Percentiles rank a stretch among this genome's conserved stretches.
These are phyloP conservation scores for Teratosphaeria zuluensis DNA, from an alignment of 2,329 filamentous ascomycete species.

Conservation along the genomic window DNA sequence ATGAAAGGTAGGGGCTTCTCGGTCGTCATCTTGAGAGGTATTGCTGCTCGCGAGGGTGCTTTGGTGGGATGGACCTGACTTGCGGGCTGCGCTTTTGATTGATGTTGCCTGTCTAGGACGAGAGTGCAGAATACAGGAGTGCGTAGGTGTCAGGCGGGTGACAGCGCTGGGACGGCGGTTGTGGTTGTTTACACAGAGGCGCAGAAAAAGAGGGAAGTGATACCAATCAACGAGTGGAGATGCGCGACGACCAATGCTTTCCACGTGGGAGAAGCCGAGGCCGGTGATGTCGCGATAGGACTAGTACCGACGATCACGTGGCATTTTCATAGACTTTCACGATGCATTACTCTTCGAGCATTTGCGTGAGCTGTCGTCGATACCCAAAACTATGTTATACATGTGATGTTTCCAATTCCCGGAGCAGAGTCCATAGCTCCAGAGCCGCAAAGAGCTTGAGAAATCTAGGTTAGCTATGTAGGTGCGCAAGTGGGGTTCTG, in stretches of 20 bases:
- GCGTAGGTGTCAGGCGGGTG: background rate
- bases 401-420: too few relatives aligned
- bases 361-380: too few relatives aligned
- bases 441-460: too few relatives aligned
- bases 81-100: background rate
- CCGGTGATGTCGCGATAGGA: background rate
- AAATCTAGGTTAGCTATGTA: too few relatives aligned
- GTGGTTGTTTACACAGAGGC: background rate
- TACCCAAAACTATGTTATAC: too few relatives aligned
- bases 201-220: background rate
- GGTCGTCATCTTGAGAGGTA: slow-evolving; percentile 30
- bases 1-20: slow-evolving; percentile 77
- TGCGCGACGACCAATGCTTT: background rate
- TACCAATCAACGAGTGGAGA: background rate
- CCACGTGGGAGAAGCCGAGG: background rate
- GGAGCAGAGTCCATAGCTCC: too few relatives aligned
- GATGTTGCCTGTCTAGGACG: background rate
- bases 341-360: too few relatives aligned
- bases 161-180: background rate
- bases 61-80: background rate
- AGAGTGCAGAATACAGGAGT: background rate
- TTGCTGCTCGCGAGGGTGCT: background rate
- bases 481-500: too few relatives aligned
- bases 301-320: too few relatives aligned
- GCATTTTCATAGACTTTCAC: too few relatives aligned